Conservation (phyloP, 352 stramenopile genomes). For the Phytophthora ohioensis region DNA sequence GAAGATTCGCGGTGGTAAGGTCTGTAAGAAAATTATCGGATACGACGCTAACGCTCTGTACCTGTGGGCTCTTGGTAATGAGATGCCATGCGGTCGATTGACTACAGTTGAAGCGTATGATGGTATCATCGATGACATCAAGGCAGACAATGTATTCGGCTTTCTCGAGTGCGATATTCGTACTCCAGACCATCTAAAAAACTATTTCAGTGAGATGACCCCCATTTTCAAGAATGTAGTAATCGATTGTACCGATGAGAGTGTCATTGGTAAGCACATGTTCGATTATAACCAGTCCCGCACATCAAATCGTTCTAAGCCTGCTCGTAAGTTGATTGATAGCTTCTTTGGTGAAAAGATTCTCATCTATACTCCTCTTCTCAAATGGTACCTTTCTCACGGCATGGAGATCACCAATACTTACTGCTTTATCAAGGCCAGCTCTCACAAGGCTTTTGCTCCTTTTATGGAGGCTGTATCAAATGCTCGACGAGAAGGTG, state of each 20-base stretch:
- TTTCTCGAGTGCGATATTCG: background rate
- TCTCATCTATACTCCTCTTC: too few relatives aligned
- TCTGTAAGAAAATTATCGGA: slow-evolving; percentile 21
- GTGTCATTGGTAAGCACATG: slow-evolving; percentile 3
- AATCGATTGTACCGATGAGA: slow-evolving; percentile 1
- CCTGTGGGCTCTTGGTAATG: background rate
- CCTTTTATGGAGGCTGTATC: too few relatives aligned
- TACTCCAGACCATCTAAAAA: background rate
- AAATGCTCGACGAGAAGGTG: too few relatives aligned
- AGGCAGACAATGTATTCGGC: background rate
- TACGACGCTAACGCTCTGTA: slow-evolving; percentile 20
- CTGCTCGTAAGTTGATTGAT: too few relatives aligned
- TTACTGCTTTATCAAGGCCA: too few relatives aligned
- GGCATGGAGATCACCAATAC: too few relatives aligned
- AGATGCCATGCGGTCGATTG: background rate
- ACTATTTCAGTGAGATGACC: slow-evolving; percentile 37
- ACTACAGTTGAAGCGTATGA: background rate
- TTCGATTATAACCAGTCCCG: background rate
- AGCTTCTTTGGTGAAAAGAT: too few relatives aligned
- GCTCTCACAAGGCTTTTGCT: too few relatives aligned
- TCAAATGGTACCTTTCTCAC: too few relatives aligned
- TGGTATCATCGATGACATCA: background rate
- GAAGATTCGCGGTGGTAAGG: slow-evolving; percentile 14
- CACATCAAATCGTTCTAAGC: too few relatives aligned
- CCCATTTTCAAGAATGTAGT: slow-evolving; percentile 29